phyloP scores from a whole-genome alignment of 2,329 filamentous ascomycete genomes.

The Fusarium sp. region DNA sequence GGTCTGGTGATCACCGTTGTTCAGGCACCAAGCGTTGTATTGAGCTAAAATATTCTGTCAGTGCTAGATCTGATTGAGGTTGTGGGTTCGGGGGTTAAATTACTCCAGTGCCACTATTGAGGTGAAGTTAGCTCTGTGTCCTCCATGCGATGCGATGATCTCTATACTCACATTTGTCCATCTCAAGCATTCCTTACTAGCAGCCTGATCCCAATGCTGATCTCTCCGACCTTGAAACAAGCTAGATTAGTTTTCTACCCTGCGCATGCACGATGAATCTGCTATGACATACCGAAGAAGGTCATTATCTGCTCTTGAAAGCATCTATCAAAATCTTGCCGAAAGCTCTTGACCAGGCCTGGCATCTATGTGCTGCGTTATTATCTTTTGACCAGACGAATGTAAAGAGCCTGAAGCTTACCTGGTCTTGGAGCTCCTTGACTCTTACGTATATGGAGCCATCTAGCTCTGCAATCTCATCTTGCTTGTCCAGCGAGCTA shows the following conservation, averaged over 20 bases:
- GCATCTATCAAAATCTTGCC: conserved; percentile 23
- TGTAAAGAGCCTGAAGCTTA: not conserved
- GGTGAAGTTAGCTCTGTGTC: not conserved
- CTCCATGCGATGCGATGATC: not conserved
- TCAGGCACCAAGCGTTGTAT: conserved; percentile 52
- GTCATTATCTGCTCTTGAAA: conserved; percentile 37
- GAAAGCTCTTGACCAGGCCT: not conserved
- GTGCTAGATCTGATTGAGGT: not conserved
- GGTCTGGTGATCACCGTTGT: conserved; percentile 49
- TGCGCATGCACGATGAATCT: not conserved
- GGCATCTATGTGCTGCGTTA: conserved; percentile 26
- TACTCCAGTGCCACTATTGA: conserved; percentile 47
- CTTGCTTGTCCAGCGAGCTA: conserved; percentile 13
- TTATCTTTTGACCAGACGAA: not conserved
- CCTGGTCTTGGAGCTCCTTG: not conserved
- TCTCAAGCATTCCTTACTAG: conserved; percentile 22
- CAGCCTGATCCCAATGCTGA: conserved; percentile 37
- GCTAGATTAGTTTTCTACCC: not conserved
- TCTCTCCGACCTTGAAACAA: conserved; percentile 18
- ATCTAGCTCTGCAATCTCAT: not conserved
- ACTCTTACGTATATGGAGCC: not conserved
- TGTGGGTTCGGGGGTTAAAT: not conserved
- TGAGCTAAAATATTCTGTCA: conserved; percentile 41
- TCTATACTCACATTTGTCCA: conserved; percentile 40
- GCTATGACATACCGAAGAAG: conserved; percentile 29